phyloP scores from a whole-genome alignment of 73 alveolate species.

The Symbiodinium natans region DNA sequence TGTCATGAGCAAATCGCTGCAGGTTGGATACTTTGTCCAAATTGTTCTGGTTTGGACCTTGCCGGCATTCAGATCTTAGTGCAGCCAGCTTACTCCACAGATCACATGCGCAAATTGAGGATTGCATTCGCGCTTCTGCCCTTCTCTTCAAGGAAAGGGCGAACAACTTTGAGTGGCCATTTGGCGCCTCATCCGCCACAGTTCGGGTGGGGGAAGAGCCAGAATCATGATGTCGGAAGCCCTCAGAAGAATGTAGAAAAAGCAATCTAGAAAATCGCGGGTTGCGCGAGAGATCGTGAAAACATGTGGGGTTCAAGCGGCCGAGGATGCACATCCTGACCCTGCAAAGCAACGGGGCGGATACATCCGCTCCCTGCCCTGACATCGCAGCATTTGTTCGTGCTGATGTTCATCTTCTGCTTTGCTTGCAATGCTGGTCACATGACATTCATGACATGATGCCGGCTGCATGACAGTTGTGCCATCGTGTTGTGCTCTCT shows the following conservation, averaged over 20 bases:
- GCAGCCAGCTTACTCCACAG: not conserved
- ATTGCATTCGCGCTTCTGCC: constrained; percentile 54
- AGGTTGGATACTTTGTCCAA: constrained; percentile 53
- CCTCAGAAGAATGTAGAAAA: too few relatives aligned
- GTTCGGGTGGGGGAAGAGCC: too few relatives aligned
- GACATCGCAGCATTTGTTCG: not conserved
- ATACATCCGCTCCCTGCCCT: constrained; percentile 56
- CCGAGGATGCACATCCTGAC: constrained; percentile 32
- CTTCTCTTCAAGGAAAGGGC: constrained; percentile 47
- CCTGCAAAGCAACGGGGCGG: constrained; percentile 40
- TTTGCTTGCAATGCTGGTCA: not conserved
- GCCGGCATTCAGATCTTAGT: not conserved
- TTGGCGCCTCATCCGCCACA: constrained; percentile 9
- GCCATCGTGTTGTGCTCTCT: not conserved
- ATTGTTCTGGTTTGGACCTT: constrained; percentile 38
- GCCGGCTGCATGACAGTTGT: not conserved
- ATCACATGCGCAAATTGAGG: not conserved
- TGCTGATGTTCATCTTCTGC: not conserved
- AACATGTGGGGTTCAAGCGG: not conserved
- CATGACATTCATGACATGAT: not conserved
- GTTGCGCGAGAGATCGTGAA: too few relatives aligned
- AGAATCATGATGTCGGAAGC: too few relatives aligned
- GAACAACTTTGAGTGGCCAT: constrained; percentile 48
- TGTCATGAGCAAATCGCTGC: not conserved
- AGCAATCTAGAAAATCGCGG: too few relatives aligned